These are phyloP conservation scores for Gamsiella multidivaricata DNA, from an alignment of 192 early-diverging fungal species.

Conservation along the genomic window DNA sequence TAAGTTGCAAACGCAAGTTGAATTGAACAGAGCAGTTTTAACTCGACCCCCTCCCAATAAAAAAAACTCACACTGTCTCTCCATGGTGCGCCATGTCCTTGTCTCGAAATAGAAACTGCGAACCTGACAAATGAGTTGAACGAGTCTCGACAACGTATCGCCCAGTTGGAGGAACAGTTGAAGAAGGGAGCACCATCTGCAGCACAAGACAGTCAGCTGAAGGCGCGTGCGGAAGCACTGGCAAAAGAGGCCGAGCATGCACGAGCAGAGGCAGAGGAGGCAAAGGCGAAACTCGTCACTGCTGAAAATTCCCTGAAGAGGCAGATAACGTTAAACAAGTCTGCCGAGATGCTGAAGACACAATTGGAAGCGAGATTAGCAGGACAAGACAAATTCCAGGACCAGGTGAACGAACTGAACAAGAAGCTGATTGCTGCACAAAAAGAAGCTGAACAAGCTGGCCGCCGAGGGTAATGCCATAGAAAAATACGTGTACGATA, in stretches of 20 bases:
- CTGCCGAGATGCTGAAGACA: slow-evolving; percentile 13
- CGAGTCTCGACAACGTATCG: too few species aligned
- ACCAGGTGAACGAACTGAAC: background rate
- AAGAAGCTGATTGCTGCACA: slow-evolving; percentile 15
- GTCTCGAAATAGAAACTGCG: too few species aligned
- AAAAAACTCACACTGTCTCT: too few species aligned
- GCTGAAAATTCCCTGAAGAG: background rate
- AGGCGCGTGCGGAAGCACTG: too few species aligned
- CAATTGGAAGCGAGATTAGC: slow-evolving; percentile 15
- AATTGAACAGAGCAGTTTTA: too few species aligned
- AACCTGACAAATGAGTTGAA: too few species aligned
- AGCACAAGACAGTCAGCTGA: too few species aligned
- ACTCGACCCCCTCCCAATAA: too few species aligned
- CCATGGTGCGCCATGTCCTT: too few species aligned
- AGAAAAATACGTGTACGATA: too few species aligned
- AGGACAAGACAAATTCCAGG: background rate
- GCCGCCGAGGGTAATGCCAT: slow-evolving; percentile 9
- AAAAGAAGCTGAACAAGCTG: slow-evolving; percentile 14
- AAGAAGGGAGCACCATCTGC: too few species aligned
- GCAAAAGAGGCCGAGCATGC: background rate
- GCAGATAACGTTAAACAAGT: background rate
- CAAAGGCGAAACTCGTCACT: slow-evolving; percentile 5
- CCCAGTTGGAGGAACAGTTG: too few species aligned
- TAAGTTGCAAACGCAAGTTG: background rate
- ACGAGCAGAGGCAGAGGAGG: background rate